Evolutionary conservation across 495 filamentous ascomycete genomes (phyloP), one percentile per base, ranked within the genome.

Genomic region (Trichoderma orchidacearum): DNA sequence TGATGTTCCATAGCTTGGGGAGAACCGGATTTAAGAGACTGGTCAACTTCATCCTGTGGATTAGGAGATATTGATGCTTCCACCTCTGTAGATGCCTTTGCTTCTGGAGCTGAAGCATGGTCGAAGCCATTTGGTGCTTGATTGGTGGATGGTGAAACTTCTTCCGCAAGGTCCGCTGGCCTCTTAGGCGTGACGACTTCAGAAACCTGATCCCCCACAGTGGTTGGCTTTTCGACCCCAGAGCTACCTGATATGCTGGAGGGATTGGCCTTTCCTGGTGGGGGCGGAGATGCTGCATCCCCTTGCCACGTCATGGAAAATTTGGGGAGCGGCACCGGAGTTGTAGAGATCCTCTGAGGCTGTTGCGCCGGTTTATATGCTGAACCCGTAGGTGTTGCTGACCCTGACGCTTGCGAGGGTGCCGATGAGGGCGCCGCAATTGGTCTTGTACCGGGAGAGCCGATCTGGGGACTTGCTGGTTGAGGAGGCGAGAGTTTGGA

Each of bases 301-400:
- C 21, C 41, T 25, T 55, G 53, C 1, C 9, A 23, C 13, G 32
- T 3, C 53, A 55, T 55, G 0, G 30, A 23, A 35, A 55, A 55
- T 30, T 55, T 55, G 30, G 53, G 53, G 18, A 55, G 23, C 9
- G 53, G 53, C 11, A 55, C 53, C 5, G 53, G 53, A 5, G 53
- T 55, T 23, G 32, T 36, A 5, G 53, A 55, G 27, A 35, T 35
- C 32, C 53, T 55, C 12, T 25, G 41, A 23, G 41, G 21, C 7
- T 48, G 41, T 48, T 48, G 41, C 12, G 8, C 18, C 5, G 41
- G 2, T 27, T 28, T 48, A 9, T 18, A 11, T 17, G 41, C 15
- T 8, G 41, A 27, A 3, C 41, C 21, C 8, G 8, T 13, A 13
- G 41, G n/a, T 8, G 18, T 48, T 48, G 21, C 41, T 11, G 41